Conservation (phyloP, 352 stramenopile species). For the Phytophthora litchii region DNA sequence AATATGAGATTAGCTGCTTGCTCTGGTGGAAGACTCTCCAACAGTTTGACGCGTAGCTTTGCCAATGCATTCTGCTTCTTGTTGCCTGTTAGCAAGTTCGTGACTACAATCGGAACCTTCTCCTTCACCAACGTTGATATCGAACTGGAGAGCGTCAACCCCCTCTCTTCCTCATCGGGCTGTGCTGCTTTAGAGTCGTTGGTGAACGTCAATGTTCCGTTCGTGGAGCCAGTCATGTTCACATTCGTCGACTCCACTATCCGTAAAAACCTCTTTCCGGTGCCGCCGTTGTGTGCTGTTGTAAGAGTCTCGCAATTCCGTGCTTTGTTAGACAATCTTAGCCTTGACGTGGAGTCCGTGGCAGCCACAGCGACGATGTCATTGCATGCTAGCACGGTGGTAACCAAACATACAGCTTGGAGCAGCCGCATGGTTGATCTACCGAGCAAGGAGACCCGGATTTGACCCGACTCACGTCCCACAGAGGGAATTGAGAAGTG, state of each 20-base stretch:
- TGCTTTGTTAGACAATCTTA: neutral
- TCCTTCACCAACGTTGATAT: conserved; percentile 4
- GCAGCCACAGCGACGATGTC: neutral
- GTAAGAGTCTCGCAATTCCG: too few species aligned
- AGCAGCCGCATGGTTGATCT: conserved; percentile 8
- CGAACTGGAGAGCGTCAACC: neutral
- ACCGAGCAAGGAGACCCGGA: neutral
- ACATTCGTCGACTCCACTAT: neutral
- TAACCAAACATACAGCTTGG: neutral
- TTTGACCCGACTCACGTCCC: conserved; percentile 1
- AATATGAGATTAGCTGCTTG: conserved; percentile 9
- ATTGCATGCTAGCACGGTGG: neutral
- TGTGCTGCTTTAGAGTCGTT: neutral
- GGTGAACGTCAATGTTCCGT: neutral
- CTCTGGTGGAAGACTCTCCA: conserved; percentile 8
- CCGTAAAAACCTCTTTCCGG: neutral
- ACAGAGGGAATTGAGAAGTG: conserved; percentile 8
- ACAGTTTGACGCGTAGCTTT: conserved; percentile 14
- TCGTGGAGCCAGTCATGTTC: neutral
- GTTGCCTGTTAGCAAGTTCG: conserved; percentile 1
- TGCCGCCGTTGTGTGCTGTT: neutral
- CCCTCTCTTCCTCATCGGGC: conserved; percentile 11
- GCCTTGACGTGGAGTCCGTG: neutral
- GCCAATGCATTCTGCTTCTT: conserved; percentile 5
- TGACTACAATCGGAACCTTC: conserved; percentile 2